phyloP scores from a whole-genome alignment of 148 eudicot species.

The Chenopodium suecicum region DNA sequence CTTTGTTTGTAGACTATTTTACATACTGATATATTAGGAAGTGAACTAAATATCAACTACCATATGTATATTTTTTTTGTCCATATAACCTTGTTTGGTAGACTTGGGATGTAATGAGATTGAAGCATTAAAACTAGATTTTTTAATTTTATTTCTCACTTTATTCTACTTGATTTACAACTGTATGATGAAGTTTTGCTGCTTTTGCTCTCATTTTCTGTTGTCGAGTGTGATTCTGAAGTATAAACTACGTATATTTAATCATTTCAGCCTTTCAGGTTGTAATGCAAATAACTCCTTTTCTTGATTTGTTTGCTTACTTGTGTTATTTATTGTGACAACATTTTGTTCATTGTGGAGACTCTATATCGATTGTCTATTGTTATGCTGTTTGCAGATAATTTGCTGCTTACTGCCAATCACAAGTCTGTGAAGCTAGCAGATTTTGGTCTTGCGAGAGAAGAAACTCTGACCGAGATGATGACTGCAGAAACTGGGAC shows the following conservation, averaged over 20 bases:
- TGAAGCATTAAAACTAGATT: neutral
- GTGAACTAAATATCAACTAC: constrained; percentile 6
- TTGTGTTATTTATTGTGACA: neutral
- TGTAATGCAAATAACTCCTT: neutral
- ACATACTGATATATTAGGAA: constrained; percentile 6
- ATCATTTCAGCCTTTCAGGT: neutral
- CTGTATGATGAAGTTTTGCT: neutral
- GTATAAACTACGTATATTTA: too few species aligned
- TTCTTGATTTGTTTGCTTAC: neutral
- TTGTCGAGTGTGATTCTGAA: neutral
- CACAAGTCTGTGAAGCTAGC: constrained; percentile 92
- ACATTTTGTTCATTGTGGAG: constrained; percentile 9
- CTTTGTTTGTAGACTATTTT: neutral
- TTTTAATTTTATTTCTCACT: neutral
- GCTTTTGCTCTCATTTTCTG: neutral
- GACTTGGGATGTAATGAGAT: neutral
- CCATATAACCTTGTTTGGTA: neutral
- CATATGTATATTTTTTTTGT: neutral
- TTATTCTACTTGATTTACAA: neutral
- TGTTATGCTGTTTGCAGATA: constrained; percentile 66
- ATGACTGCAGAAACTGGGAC: constrained; percentile 99
- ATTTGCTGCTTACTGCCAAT: constrained; percentile 87
- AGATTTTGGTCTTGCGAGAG: constrained; percentile 98
- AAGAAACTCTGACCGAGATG: constrained; percentile 96
- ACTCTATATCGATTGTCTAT: constrained; percentile 10